These are phyloP conservation scores for Termitomyces sp. DNA, from an alignment of 1,284 basidiomycete genomes.

Conservation along the genomic window DNA sequence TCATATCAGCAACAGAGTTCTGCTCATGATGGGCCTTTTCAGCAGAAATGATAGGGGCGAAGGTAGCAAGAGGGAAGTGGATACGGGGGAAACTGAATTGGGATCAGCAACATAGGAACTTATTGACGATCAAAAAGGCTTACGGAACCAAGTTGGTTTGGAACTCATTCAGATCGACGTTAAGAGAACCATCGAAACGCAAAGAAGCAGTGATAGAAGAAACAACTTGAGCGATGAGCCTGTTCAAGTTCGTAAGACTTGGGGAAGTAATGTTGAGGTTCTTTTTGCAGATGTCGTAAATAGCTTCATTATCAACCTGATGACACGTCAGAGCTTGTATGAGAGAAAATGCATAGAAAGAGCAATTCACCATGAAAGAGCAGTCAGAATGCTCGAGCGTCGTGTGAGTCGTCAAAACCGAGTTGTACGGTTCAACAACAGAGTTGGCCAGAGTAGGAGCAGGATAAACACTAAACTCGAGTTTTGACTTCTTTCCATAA, in stretches of 20 bases:
- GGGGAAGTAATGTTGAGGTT: conserved; percentile 86
- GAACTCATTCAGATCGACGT: conserved; percentile 98
- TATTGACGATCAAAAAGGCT: conserved; percentile 35
- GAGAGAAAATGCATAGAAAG: neutral
- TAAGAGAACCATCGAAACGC: conserved; percentile 96
- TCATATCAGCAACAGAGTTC: conserved; percentile 98
- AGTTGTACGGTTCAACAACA: conserved; percentile 99
- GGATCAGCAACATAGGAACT: conserved; percentile 5
- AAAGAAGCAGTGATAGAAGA: conserved; percentile 97
- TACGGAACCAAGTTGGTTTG: conserved; percentile 97
- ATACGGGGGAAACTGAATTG: conserved; percentile 83
- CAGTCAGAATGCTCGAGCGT: conserved; percentile 99
- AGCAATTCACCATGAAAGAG: conserved; percentile 82
- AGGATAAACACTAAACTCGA: conserved; percentile 98
- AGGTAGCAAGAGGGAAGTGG: conserved; percentile 97
- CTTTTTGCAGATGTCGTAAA: conserved; percentile 98
- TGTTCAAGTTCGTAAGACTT: conserved; percentile 93
- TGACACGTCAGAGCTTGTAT: conserved; percentile 4
- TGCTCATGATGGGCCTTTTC: conserved; percentile 92
- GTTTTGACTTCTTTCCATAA: conserved; percentile 99
- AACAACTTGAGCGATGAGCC: conserved; percentile 96
- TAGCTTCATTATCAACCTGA: conserved; percentile 87
- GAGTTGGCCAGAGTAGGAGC: conserved; percentile 94
- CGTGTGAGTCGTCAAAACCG: conserved; percentile 97
- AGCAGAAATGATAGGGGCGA: conserved; percentile 89